Percentiles rank a stretch among this genome's conserved stretches.
phyloP scores from a whole-genome alignment of 306 rosid genomes.

The Parietaria judaica region DNA sequence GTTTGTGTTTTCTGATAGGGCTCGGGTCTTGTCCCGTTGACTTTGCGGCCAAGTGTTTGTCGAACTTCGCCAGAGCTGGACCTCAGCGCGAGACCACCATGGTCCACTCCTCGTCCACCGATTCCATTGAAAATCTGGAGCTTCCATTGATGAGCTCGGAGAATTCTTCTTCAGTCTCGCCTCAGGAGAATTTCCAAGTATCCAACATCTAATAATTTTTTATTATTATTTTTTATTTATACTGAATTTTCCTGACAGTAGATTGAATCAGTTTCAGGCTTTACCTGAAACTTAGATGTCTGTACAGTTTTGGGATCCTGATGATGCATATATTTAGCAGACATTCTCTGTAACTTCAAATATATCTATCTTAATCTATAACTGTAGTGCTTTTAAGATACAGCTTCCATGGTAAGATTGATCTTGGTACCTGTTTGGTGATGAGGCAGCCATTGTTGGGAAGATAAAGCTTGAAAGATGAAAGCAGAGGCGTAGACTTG shows the following conservation, averaged over 20 bases:
- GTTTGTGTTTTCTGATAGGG: conserved; percentile 5
- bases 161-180: background rate
- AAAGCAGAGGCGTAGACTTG: background rate
- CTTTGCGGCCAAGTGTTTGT: conserved; percentile 2
- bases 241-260: too few relatives aligned
- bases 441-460: conserved; percentile 7
- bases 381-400: too few relatives aligned
- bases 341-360: too few relatives aligned
- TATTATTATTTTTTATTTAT: too few relatives aligned
- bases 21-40: background rate
- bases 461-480: background rate
- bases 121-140: background rate
- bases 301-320: too few relatives aligned
- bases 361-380: too few relatives aligned
- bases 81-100: background rate
- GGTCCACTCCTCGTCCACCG: background rate
- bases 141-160: background rate
- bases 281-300: too few relatives aligned
- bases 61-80: background rate
- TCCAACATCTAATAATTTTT: too few relatives aligned
- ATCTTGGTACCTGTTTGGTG: background rate
- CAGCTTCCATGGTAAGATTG: background rate
- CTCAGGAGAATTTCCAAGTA: background rate
- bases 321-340: too few relatives aligned
- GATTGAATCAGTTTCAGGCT: too few relatives aligned